A percentile compares a stretch with the other conserved stretches of the same genome.
Conservation (phyloP, 768 basidiomycete species). For the Rhodotorula diobovata region DNA sequence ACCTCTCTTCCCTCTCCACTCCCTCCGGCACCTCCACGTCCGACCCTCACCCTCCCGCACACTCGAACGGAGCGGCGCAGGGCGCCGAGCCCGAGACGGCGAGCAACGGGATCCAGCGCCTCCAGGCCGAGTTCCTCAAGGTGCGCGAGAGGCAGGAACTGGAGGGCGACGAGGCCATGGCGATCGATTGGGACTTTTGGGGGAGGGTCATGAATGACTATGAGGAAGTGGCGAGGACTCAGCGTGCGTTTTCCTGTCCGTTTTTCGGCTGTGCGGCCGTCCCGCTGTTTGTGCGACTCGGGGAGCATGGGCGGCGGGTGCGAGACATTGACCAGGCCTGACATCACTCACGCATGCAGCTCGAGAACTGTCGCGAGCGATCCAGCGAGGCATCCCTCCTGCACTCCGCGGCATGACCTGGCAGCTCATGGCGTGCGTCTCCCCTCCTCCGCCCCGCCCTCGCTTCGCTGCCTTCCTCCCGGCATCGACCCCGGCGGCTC, state of each 20-base stretch:
- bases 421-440: conserved; percentile 73
- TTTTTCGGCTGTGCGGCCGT: background rate
- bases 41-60: background rate
- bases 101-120: background rate
- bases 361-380: conserved; percentile 76
- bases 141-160: background rate
- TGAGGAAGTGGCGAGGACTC: conserved; percentile 63
- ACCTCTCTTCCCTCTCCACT: background rate
- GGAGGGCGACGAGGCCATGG: background rate
- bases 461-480: background rate
- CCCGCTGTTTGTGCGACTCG: fast-evolving
- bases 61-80: background rate
- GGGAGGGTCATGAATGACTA: conserved; percentile 87
- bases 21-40: no score
- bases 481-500: no score
- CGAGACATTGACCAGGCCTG: background rate
- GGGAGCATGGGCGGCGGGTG: no score
- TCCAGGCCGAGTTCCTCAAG: conserved; percentile 2
- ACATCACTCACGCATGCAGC: conserved; percentile 47
- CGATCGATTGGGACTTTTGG: conserved; percentile 68
- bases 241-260: conserved; percentile 15
- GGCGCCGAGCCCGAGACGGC: background rate
- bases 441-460: conserved; percentile 10
- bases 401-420: conserved; percentile 90
- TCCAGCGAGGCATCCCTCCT: conserved; percentile 83